A percentile compares a stretch with the other conserved stretches of the same genome.
Evolutionary conservation across 768 basidiomycete species (phyloP).

Genomic region (Phaffia australis): DNA sequence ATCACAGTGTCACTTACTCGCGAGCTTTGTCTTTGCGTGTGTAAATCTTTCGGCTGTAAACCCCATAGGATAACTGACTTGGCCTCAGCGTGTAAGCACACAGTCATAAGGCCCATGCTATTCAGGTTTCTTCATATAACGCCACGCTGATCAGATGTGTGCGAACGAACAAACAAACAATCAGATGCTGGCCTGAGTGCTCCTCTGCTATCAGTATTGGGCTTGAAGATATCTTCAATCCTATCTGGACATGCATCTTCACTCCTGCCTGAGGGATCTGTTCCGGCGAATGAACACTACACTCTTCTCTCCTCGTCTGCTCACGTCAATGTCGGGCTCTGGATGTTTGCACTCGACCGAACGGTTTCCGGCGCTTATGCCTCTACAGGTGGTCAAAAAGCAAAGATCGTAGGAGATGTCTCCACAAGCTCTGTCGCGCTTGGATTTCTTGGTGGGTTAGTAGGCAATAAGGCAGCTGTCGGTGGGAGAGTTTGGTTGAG

Average conservation of each 20-base stretch:
- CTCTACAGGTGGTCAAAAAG: conserved; percentile 14
- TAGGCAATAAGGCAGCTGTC: conserved; percentile 95
- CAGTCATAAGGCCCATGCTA: conserved; percentile 59
- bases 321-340: conserved; percentile 74
- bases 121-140: conserved; percentile 57
- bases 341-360: conserved; percentile 74
- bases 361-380: conserved; percentile 43
- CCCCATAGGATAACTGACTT: not conserved
- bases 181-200: conserved; percentile 37
- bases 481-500: conserved; percentile 69
- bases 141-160: conserved; percentile 52
- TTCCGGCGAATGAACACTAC: conserved; percentile 52
- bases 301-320: conserved; percentile 65
- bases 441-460: conserved; percentile 52
- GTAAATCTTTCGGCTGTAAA: not conserved
- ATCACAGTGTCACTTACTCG: not conserved
- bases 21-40: not conserved
- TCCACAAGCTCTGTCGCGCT: conserved; percentile 58
- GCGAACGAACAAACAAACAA: conserved; percentile 55
- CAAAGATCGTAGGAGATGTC: conserved; percentile 44
- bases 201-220: conserved; percentile 40
- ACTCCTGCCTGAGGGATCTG: conserved; percentile 19
- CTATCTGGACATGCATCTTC: conserved; percentile 34
- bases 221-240: conserved; percentile 28
- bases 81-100: conserved; percentile 46